phyloP scores from a whole-genome alignment of 2,329 filamentous ascomycete genomes.

The Zarea fungicola region DNA sequence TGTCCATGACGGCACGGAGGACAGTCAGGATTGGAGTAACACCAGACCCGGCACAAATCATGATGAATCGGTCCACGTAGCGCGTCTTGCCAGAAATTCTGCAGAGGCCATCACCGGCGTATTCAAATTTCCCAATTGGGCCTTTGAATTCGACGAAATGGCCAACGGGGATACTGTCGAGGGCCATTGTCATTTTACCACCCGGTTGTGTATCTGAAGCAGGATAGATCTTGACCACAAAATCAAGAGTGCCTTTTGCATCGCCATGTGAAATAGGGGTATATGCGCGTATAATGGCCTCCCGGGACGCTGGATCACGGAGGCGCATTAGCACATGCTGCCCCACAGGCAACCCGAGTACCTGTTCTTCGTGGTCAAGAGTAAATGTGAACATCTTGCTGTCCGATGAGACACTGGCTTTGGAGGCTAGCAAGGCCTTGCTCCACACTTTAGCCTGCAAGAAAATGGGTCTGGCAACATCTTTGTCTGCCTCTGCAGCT shows the following conservation, averaged over 20 bases:
- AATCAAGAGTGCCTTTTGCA: conserved; percentile 59
- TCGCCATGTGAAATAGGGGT: conserved; percentile 69
- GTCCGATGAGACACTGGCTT: conserved; percentile 68
- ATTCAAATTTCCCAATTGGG: conserved; percentile 80
- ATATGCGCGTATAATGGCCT: conserved; percentile 78
- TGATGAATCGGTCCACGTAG: conserved; percentile 63
- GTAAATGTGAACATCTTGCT: conserved; percentile 77
- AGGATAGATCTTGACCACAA: conserved; percentile 81
- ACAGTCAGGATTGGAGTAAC: conserved; percentile 92
- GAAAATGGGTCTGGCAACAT: conserved; percentile 53
- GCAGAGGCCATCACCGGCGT: conserved; percentile 63
- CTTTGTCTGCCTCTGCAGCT: neutral
- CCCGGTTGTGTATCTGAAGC: conserved; percentile 52
- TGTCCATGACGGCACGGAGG: conserved; percentile 64
- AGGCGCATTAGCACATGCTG: conserved; percentile 85
- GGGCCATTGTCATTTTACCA: conserved; percentile 75
- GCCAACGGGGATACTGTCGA: conserved; percentile 68
- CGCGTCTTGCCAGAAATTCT: conserved; percentile 52
- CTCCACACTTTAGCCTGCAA: conserved; percentile 68
- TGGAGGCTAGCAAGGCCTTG: conserved; percentile 64
- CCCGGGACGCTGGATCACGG: conserved; percentile 62
- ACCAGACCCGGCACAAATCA: conserved; percentile 86
- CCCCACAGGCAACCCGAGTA: conserved; percentile 72
- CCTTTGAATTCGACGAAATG: conserved; percentile 80
- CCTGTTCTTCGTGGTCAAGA: conserved; percentile 65